Conservation (phyloP, 1,284 basidiomycete species). For the Porodaedalea pini region DNA sequence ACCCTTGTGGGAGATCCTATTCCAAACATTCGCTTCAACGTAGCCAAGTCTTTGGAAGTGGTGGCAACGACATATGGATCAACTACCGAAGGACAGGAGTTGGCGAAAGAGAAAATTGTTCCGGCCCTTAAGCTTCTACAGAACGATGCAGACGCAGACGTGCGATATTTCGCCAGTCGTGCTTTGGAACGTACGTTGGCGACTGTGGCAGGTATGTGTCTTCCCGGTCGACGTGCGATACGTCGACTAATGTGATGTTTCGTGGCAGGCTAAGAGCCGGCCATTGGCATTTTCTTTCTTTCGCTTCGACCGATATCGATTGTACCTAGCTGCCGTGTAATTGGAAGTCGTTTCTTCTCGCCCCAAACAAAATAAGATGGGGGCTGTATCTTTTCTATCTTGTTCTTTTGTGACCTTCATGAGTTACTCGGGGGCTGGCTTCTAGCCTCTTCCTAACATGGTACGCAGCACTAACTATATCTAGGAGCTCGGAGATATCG, state of each 20-base stretch:
- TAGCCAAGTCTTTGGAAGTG: slow-evolving; percentile 91
- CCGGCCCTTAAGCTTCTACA: slow-evolving; percentile 86
- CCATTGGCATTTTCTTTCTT: background rate
- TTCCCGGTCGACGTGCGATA: slow-evolving; percentile 6
- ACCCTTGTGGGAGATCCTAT: slow-evolving; percentile 89
- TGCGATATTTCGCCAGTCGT: slow-evolving; percentile 79
- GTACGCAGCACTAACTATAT: no score
- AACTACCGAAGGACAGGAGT: slow-evolving; percentile 69
- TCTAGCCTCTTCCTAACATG: no score
- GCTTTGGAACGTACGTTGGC: slow-evolving; percentile 59
- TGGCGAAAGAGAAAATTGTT: slow-evolving; percentile 72
- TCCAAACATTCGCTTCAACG: slow-evolving; percentile 99
- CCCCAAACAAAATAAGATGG: slow-evolving; percentile 10
- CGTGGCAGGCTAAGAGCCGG: background rate
- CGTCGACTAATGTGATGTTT: slow-evolving; percentile 7
- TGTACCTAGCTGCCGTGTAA: slow-evolving; percentile 16
- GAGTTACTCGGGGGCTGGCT: slow-evolving; percentile 1
- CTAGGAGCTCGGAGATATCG: background rate
- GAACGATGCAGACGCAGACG: slow-evolving; percentile 92
- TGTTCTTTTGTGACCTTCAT: slow-evolving; percentile 7
- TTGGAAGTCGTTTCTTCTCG: slow-evolving; percentile 10
- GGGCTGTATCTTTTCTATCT: slow-evolving; percentile 14
- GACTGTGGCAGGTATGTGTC: slow-evolving; percentile 14
- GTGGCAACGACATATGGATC: slow-evolving; percentile 70
- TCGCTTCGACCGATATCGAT: slow-evolving; percentile 3